Percentiles rank a stretch among this genome's conserved stretches.
Evolutionary conservation across 768 basidiomycete genomes (phyloP).

Genomic region (Mycena floridula): DNA sequence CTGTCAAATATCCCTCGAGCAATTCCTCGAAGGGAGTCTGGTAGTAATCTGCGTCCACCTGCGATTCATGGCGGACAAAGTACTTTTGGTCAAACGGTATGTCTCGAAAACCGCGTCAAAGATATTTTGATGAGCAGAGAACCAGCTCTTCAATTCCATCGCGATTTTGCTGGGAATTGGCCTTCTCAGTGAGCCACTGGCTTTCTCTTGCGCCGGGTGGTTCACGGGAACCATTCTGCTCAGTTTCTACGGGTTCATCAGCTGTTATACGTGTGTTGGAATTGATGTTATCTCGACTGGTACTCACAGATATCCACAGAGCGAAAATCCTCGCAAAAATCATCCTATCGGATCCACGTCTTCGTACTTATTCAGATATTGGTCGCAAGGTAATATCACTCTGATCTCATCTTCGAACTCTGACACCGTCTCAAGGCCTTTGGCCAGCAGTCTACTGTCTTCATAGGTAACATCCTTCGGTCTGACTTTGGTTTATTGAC

Average conservation of each 20-base stretch:
- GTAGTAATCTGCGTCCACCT: too few species aligned
- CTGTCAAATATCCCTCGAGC: too few species aligned
- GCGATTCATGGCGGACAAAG: conserved; percentile 40
- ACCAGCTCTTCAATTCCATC: conserved; percentile 87
- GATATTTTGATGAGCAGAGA: too few species aligned
- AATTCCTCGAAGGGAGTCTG: too few species aligned
- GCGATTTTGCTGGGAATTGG: conserved; percentile 86
- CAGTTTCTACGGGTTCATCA: conserved; percentile 68
- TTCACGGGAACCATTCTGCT: conserved; percentile 68
- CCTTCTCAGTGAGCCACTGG: conserved; percentile 84
- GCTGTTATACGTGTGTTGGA: conserved; percentile 80
- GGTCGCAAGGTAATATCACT: too few species aligned
- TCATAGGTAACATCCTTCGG: conserved; percentile 74
- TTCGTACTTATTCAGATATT: conserved; percentile 86
- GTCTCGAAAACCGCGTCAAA: conserved; percentile 11
- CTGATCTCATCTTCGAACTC: too few species aligned
- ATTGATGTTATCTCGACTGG: neutral
- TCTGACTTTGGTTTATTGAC: conserved; percentile 41
- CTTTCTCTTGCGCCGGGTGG: conserved; percentile 93
- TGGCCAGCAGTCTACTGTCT: conserved; percentile 58
- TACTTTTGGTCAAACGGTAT: conserved; percentile 68
- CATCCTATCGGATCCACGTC: conserved; percentile 59
- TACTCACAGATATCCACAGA: conserved; percentile 29
- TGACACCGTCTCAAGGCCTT: too few species aligned
- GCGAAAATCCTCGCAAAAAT: conserved; percentile 82